phyloP scores from a whole-genome alignment of 2,329 filamentous ascomycete species.

The Phoma herbarum region DNA sequence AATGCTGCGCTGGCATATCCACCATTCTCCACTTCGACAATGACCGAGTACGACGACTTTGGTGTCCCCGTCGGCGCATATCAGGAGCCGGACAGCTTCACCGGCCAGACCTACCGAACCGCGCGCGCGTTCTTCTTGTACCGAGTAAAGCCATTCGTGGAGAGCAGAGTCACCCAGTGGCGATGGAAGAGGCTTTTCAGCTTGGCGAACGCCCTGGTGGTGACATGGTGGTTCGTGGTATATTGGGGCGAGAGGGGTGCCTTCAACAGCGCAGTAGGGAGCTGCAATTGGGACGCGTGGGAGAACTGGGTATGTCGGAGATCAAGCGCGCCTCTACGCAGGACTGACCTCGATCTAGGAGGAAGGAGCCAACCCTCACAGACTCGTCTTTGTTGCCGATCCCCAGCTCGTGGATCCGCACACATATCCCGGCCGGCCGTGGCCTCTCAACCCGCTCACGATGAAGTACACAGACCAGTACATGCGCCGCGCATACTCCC shows the following conservation, averaged over 20 bases:
- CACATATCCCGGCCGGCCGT: slow-evolving; percentile 87
- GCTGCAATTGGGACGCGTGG: slow-evolving; percentile 86
- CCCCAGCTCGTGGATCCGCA: slow-evolving; percentile 93
- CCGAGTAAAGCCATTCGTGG: slow-evolving; percentile 36
- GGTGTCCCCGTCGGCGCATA: slow-evolving; percentile 51
- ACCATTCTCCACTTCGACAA: slow-evolving; percentile 29
- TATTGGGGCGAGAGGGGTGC: slow-evolving; percentile 86
- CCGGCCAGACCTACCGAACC: slow-evolving; percentile 41
- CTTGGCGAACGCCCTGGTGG: slow-evolving; percentile 63
- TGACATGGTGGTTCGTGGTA: slow-evolving; percentile 78
- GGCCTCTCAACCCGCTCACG: slow-evolving; percentile 73
- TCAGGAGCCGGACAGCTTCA: slow-evolving; percentile 47
- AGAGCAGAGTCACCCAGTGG: slow-evolving; percentile 22
- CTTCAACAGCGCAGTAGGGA: slow-evolving; percentile 74
- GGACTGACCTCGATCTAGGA: slow-evolving; percentile 64
- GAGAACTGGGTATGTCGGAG: slow-evolving; percentile 79
- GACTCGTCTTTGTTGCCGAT: slow-evolving; percentile 84
- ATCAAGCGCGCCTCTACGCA: not conserved
- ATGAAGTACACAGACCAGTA: slow-evolving; percentile 87
- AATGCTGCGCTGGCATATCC: slow-evolving; percentile 41
- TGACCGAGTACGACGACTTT: slow-evolving; percentile 53
- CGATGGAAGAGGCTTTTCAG: slow-evolving; percentile 36
- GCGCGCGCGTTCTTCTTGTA: slow-evolving; percentile 45
- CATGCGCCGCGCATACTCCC: slow-evolving; percentile 80
- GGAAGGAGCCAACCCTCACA: slow-evolving; percentile 78